phyloP scores from a whole-genome alignment of 805 yeast species.

The Hanseniaspora taiwanica region DNA sequence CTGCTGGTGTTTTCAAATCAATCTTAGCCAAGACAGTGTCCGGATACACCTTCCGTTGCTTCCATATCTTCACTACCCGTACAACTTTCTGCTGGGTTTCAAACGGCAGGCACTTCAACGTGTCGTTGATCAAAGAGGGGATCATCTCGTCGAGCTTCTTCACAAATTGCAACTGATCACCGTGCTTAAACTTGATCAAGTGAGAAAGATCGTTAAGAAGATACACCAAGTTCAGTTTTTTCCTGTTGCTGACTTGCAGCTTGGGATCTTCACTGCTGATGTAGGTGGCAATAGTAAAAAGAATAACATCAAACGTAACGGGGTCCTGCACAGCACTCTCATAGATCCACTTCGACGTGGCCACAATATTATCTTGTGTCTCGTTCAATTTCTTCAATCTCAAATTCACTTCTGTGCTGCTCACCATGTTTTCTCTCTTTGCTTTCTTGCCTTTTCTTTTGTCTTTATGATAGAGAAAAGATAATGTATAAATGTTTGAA shows the following conservation, averaged over 20 bases:
- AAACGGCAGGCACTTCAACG: constrained; percentile 9
- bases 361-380: constrained; percentile 22
- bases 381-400: constrained; percentile 18
- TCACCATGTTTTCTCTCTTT: neutral
- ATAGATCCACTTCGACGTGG: constrained; percentile 22
- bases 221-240: constrained; percentile 19
- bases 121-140: constrained; percentile 12
- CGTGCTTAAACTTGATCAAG: constrained; percentile 19
- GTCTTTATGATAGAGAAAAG: too few relatives aligned
- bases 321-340: constrained; percentile 15
- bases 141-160: constrained; percentile 25
- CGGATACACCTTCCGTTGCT: constrained; percentile 40
- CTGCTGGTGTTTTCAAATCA: constrained; percentile 12
- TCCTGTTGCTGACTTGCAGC: constrained; percentile 12
- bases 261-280: constrained; percentile 18
- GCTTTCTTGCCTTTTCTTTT: too few relatives aligned
- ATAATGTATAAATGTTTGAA: too few relatives aligned
- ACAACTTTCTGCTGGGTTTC: constrained; percentile 39
- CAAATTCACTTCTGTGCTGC: neutral
- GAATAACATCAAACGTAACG: neutral
- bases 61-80: constrained; percentile 55
- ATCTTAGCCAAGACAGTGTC: constrained; percentile 21
- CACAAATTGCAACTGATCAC: constrained; percentile 14
- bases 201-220: constrained; percentile 23
- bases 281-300: constrained; percentile 3